Conservation (phyloP, 768 basidiomycete species). For the Phylloporus arenicola region DNA sequence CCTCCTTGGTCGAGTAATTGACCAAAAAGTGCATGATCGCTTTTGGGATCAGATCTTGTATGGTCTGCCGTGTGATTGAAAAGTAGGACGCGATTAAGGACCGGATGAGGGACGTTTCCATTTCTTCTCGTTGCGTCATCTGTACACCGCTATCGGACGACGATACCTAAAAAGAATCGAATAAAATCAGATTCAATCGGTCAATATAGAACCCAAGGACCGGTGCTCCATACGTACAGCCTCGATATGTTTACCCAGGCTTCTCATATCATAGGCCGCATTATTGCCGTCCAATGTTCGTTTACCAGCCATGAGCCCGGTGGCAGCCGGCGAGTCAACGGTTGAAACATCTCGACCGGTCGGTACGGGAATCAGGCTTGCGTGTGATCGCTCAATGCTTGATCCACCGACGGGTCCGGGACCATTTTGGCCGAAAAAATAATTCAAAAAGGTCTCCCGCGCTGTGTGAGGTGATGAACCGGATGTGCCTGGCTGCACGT, state of each 20-base stretch:
- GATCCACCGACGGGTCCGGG: conserved; percentile 64
- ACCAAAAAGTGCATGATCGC: conserved; percentile 98
- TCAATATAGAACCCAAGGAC: background rate
- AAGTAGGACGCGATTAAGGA: conserved; percentile 96
- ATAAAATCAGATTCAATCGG: background rate
- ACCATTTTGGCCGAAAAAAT: conserved; percentile 93
- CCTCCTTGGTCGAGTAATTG: conserved; percentile 92
- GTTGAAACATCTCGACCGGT: conserved; percentile 64
- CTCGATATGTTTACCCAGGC: conserved; percentile 94
- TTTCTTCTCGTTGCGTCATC: conserved; percentile 81
- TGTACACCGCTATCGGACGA: conserved; percentile 55
- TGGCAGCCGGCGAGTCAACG: conserved; percentile 43
- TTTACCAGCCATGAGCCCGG: conserved; percentile 65
- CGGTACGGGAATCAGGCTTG: conserved; percentile 33
- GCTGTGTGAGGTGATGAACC: conserved; percentile 50
- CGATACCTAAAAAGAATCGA: conserved; percentile 38
- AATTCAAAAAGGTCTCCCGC: conserved; percentile 90
- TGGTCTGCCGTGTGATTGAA: conserved; percentile 90
- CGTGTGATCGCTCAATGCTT: conserved; percentile 39
- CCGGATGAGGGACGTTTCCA: conserved; percentile 94
- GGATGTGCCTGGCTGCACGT: conserved; percentile 30
- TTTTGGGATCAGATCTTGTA: conserved; percentile 95
- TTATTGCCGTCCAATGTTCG: conserved; percentile 65
- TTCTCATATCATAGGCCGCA: conserved; percentile 98
- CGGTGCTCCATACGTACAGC: conserved; percentile 56